A percentile compares a stretch with the other conserved stretches of the same genome.
phyloP scores from a whole-genome alignment of 768 basidiomycete species.

The Tricholoma saponaceum region DNA sequence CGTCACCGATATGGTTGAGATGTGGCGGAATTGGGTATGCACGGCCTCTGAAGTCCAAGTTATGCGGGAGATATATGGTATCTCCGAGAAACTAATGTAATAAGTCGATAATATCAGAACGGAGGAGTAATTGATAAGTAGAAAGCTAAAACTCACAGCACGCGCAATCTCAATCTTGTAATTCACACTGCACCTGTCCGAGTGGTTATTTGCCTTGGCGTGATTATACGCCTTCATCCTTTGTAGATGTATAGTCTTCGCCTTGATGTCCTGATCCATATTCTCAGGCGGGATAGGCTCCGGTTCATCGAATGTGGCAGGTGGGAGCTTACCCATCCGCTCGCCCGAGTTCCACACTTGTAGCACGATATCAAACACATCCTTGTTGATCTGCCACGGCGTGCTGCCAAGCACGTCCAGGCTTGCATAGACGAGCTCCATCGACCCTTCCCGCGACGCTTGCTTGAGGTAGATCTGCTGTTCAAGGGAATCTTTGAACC shows the following conservation, averaged over 20 bases:
- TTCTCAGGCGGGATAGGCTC: conserved; percentile 57
- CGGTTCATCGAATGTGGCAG: conserved; percentile 56
- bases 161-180: conserved; percentile 97
- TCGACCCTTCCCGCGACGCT: conserved; percentile 67
- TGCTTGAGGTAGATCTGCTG: conserved; percentile 74
- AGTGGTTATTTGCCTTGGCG: conserved; percentile 77
- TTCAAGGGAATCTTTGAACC: conserved; percentile 87
- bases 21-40: conserved; percentile 97
- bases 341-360: conserved; percentile 86
- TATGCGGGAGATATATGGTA: conserved; percentile 89
- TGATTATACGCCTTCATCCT: conserved; percentile 53
- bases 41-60: conserved; percentile 95
- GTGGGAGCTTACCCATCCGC: conserved; percentile 80
- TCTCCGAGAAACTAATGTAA: conserved; percentile 76
- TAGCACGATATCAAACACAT: conserved; percentile 70
- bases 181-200: conserved; percentile 88
- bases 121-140: background rate
- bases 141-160: conserved; percentile 50
- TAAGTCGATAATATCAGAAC: conserved; percentile 4
- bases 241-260: conserved; percentile 48
- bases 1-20: conserved; percentile 93
- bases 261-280: conserved; percentile 46
- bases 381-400: conserved; percentile 84
- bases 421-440: conserved; percentile 84
- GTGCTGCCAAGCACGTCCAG: conserved; percentile 88